These are phyloP conservation scores for barley (Hordeum vulgare) DNA, from an alignment of 176 grass and related monocot species.

Conservation along the genomic window MorexV3_pseudomolecules_assembly NC_058522.1:531219549-531220048, in stretches of 20 bases:
- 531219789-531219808: background rate
- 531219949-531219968: slow-evolving; percentile 29
- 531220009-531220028: background rate
- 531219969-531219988: slow-evolving; percentile 26
- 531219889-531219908: slow-evolving; percentile 33
- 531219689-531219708: slow-evolving; percentile 43
- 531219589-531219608: slow-evolving; percentile 91
- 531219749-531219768: background rate
- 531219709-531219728: slow-evolving; percentile 59
- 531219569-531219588: slow-evolving; percentile 64
- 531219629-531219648: slow-evolving; percentile 95
- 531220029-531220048: background rate
- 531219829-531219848: background rate
- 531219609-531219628: slow-evolving; percentile 68
- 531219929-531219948: background rate
- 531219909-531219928: background rate
- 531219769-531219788: background rate
- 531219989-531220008: slow-evolving; percentile 39
- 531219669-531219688: slow-evolving; percentile 78
- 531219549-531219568: slow-evolving; percentile 76
- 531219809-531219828: background rate
- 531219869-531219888: background rate
- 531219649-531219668: slow-evolving; percentile 75
- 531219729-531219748: slow-evolving; percentile 43
- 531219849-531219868: background rate